These are phyloP conservation scores for Nicotiana benthamiana DNA, from an alignment of 257 asterid genomes.

Conservation along the genomic window DNA sequence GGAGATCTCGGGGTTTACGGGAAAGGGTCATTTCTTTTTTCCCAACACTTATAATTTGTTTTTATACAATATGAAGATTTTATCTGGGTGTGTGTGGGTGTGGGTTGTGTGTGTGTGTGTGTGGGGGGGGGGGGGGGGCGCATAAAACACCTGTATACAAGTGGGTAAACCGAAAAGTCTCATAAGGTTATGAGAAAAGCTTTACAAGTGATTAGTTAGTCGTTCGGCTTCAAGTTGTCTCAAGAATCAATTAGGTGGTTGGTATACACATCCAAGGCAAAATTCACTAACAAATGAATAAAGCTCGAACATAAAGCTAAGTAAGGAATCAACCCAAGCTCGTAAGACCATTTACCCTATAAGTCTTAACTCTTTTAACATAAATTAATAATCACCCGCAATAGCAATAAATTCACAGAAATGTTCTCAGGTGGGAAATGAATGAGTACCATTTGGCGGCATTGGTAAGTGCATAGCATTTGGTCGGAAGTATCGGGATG, in stretches of 20 bases:
- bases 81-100: too few species aligned
- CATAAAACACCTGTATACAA: background rate
- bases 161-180: background rate
- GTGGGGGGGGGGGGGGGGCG: background rate
- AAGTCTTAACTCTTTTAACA: background rate
- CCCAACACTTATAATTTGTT: background rate
- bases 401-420: background rate
- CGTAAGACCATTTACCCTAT: background rate
- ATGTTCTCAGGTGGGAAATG: background rate
- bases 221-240: background rate
- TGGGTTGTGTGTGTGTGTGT: too few species aligned
- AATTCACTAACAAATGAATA: background rate
- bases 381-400: background rate
- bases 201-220: background rate
- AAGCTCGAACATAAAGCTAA: background rate
- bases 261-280: background rate
- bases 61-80: background rate
- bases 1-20: too few species aligned
- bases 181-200: background rate
- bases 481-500: conserved; percentile 58
- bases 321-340: background rate
- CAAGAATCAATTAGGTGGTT: background rate
- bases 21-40: too few species aligned
- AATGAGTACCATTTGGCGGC: conserved; percentile 83
- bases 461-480: conserved; percentile 93